Evolutionary conservation across 768 basidiomycete genomes (phyloP).

Genomic region (Boletus vermiculosoides): DNA sequence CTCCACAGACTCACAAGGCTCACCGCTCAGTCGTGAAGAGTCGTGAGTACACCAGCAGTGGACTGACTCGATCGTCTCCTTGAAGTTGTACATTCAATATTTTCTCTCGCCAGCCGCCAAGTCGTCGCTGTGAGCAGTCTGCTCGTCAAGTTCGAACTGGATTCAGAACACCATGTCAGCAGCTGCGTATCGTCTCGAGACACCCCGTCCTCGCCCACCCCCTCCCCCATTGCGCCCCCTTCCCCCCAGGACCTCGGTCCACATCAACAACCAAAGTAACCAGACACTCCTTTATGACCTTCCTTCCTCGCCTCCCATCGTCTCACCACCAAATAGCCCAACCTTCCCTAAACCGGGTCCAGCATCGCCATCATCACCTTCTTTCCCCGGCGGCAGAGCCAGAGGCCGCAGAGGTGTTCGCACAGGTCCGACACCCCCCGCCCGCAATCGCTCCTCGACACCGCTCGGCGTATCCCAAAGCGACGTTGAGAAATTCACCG

Average conservation of each 20-base stretch:
- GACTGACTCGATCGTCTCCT: conserved; percentile 6
- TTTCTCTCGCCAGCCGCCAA: conserved; percentile 17
- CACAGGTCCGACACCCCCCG: conserved; percentile 48
- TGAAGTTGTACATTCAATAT: conserved; percentile 17
- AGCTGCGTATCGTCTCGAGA: conserved; percentile 63
- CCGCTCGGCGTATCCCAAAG: conserved; percentile 62
- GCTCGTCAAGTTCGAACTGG: conserved; percentile 32
- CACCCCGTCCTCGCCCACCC: conserved; percentile 55
- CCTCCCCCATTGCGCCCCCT: conserved; percentile 59
- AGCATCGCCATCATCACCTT: conserved; percentile 58
- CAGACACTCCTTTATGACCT: conserved; percentile 77
- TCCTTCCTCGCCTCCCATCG: conserved; percentile 53
- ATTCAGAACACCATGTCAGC: conserved; percentile 50
- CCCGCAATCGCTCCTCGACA: conserved; percentile 64
- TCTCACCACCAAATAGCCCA: conserved; percentile 57
- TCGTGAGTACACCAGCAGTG: conserved; percentile 1
- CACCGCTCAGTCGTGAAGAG: conserved; percentile 9
- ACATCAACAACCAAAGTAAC: conserved; percentile 43
- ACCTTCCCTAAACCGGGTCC: conserved; percentile 38
- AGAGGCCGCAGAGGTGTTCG: conserved; percentile 49
- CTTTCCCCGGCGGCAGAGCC: conserved; percentile 47
- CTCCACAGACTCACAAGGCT: conserved; percentile 10
- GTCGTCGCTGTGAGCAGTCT: conserved; percentile 1
- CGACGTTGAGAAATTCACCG: conserved; percentile 78
- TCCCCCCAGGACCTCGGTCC: conserved; percentile 45